These are phyloP conservation scores for Mallotus nudiflorus DNA, from an alignment of 345 rosid species.

Conservation along the genomic window DNA sequence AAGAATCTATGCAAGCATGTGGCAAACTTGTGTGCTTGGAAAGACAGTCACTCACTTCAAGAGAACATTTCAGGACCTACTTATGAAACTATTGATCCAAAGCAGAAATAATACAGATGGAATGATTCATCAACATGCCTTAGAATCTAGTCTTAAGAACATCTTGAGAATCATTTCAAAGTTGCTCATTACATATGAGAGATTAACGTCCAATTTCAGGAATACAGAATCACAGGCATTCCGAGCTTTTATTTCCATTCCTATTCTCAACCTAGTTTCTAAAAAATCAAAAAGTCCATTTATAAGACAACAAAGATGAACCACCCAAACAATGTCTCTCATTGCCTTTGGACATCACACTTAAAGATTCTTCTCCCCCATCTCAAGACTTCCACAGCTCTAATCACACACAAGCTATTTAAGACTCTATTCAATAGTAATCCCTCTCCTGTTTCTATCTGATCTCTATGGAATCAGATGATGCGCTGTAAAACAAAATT, in stretches of 20 bases:
- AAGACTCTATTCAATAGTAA: not conserved
- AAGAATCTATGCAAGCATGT: too few relatives aligned
- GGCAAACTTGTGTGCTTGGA: too few relatives aligned
- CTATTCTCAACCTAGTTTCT: not conserved
- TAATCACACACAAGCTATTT: not conserved
- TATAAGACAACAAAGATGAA: not conserved
- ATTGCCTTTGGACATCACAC: not conserved
- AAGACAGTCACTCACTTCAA: too few relatives aligned
- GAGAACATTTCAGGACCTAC: too few relatives aligned
- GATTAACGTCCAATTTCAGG: not conserved
- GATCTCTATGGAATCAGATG: not conserved
- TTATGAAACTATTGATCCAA: too few relatives aligned
- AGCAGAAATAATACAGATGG: too few relatives aligned
- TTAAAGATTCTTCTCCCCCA: not conserved
- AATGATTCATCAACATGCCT: too few relatives aligned
- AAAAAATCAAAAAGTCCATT: not conserved
- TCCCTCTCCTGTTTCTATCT: not conserved
- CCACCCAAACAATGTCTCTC: not conserved
- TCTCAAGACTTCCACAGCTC: not conserved
- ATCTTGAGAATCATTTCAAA: too few relatives aligned
- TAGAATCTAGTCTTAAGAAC: too few relatives aligned
- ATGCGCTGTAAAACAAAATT: not conserved
- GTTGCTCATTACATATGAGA: not conserved
- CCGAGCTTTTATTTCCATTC: not conserved
- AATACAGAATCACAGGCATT: not conserved